These are phyloP conservation scores for Eragrostis nindensis DNA, from an alignment of 176 grass and related monocot genomes.

Conservation along the genomic window DNA sequence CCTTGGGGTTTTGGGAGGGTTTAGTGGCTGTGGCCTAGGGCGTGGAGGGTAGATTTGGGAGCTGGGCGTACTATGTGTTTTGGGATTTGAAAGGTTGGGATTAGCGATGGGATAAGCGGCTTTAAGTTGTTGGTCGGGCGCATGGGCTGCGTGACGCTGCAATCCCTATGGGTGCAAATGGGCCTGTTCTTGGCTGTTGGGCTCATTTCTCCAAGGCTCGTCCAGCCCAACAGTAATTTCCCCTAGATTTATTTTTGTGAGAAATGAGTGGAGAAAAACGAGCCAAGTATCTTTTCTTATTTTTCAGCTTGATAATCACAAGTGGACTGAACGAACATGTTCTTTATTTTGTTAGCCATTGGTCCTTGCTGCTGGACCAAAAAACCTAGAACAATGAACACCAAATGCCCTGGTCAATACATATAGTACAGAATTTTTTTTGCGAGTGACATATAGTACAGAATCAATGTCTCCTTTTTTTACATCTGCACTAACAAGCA, in stretches of 20 bases:
- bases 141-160: conserved; percentile 20
- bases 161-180: conserved; percentile 44
- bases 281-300: background rate
- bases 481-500: background rate
- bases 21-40: background rate
- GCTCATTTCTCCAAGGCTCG: conserved; percentile 29
- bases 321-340: background rate
- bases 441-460: background rate
- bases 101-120: conserved; percentile 32
- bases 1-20: background rate
- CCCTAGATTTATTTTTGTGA: background rate
- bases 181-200: background rate
- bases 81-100: conserved; percentile 65
- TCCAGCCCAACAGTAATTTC: background rate
- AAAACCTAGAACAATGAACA: background rate
- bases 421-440: background rate
- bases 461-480: background rate
- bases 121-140: conserved; percentile 39
- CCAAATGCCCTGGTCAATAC: background rate
- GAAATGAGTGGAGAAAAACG: background rate
- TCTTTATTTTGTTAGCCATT: background rate
- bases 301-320: background rate
- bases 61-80: background rate
- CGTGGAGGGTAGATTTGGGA: conserved; percentile 8
- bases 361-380: conserved; percentile 11